phyloP scores from a whole-genome alignment of 1,139 yeast genomes.

The Zygosaccharomyces pseudobailii region DNA sequence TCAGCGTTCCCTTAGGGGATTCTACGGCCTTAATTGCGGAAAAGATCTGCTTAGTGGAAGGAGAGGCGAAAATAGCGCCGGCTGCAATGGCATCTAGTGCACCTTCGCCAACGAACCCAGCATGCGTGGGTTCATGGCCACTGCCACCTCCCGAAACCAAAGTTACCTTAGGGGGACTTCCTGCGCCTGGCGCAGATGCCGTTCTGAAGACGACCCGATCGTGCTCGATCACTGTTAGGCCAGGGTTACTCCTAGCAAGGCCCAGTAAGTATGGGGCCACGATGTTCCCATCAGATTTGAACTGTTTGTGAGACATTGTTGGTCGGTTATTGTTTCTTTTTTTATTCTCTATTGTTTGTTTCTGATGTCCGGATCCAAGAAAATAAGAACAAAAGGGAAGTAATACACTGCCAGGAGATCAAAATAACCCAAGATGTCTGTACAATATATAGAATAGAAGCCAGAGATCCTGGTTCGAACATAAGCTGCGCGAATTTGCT shows the following conservation, averaged over 20 bases:
- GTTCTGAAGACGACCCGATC: conserved; percentile 61
- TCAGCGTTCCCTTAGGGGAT: conserved; percentile 58
- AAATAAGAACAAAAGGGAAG: too few relatives aligned
- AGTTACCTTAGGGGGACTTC: conserved; percentile 48
- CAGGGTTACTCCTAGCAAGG: conserved; percentile 17
- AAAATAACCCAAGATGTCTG: too few relatives aligned
- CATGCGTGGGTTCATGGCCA: conserved; percentile 94
- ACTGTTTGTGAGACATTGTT: conserved; percentile 16
- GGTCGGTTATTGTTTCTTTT: background rate
- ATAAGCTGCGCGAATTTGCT: too few relatives aligned
- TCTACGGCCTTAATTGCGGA: conserved; percentile 50
- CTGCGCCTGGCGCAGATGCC: conserved; percentile 45
- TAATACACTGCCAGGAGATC: too few relatives aligned
- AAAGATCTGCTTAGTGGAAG: conserved; percentile 81
- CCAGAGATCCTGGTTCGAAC: too few relatives aligned
- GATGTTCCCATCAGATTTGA: conserved; percentile 18
- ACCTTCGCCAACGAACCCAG: conserved; percentile 83
- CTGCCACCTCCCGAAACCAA: conserved; percentile 90
- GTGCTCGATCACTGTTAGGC: conserved; percentile 51
- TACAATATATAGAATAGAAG: too few relatives aligned
- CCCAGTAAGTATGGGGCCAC: conserved; percentile 16
- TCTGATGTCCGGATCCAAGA: too few relatives aligned
- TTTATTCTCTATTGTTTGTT: background rate
- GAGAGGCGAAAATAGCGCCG: conserved; percentile 87
- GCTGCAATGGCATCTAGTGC: conserved; percentile 82